Evolutionary conservation across 257 asterid species (phyloP).

Genomic region (Solanum gracilifrons): DNA sequence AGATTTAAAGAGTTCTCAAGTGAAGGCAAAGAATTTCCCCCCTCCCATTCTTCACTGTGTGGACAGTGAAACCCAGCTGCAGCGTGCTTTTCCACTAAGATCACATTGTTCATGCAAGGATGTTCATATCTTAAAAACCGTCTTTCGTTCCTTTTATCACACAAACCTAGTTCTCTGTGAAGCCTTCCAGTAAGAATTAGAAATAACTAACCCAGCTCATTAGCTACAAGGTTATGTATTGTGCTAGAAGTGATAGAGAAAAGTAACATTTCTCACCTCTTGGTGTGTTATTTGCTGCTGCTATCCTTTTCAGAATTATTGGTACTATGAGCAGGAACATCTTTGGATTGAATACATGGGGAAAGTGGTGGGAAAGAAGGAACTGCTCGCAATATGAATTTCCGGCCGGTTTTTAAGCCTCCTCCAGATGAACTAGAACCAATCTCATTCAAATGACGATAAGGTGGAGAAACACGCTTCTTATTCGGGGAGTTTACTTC

Average conservation of each 20-base stretch:
- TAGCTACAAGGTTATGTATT: not conserved
- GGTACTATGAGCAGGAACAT: slow-evolving; percentile 1
- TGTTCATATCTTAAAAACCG: not conserved
- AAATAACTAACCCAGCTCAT: not conserved
- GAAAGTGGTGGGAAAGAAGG: slow-evolving; percentile 50
- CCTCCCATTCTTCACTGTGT: not conserved
- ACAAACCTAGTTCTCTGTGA: not conserved
- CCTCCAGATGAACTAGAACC: slow-evolving; percentile 29
- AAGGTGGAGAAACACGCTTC: slow-evolving; percentile 78
- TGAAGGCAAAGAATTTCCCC: not conserved
- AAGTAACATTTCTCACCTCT: not conserved
- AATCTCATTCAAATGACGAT: slow-evolving; percentile 9
- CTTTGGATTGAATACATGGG: slow-evolving; percentile 33
- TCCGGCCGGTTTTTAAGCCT: slow-evolving; percentile 46
- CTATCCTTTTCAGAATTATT: slow-evolving; percentile 18
- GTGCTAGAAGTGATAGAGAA: not conserved
- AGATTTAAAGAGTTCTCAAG: not conserved
- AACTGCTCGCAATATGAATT: slow-evolving; percentile 50
- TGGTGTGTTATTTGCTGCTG: slow-evolving; percentile 13
- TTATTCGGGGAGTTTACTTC: slow-evolving; percentile 63
- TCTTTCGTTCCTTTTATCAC: not conserved
- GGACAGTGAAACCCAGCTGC: not conserved
- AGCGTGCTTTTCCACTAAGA: not conserved
- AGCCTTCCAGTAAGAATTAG: not conserved
- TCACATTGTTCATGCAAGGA: not conserved